Percentiles rank a stretch among this genome's conserved stretches.
Conservation (phyloP, 495 filamentous ascomycete species). For the Sordaria brevicollis region DNA sequence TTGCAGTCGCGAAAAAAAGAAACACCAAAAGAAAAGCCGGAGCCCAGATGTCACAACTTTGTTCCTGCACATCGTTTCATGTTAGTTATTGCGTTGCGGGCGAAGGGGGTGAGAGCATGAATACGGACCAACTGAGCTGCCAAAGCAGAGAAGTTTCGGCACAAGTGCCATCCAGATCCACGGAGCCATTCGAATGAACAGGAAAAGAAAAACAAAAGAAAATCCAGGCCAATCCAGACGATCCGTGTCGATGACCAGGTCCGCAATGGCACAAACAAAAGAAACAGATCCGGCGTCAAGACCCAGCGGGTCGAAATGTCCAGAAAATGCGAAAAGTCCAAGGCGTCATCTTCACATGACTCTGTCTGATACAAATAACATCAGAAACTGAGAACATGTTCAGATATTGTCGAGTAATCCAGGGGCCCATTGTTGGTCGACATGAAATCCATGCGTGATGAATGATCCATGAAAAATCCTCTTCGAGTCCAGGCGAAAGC, state of each 20-base stretch:
- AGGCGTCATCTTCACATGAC: background rate
- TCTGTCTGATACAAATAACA: background rate
- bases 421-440: background rate
- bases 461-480: background rate
- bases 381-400: background rate
- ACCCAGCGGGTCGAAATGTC: background rate
- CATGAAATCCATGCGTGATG: background rate
- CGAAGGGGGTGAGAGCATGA: background rate
- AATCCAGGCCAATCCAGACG: conserved; percentile 17
- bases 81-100: conserved; percentile 11
- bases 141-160: conserved; percentile 7
- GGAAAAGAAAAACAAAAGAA: conserved; percentile 16
- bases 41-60: conserved; percentile 38
- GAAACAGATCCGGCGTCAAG: background rate
- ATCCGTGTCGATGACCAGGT: background rate
- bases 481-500: background rate
- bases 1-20: conserved; percentile 10
- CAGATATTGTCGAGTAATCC: background rate
- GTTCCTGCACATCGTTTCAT: conserved; percentile 28
- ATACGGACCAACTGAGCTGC: conserved; percentile 8
- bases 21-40: conserved; percentile 25
- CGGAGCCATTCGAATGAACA: background rate
- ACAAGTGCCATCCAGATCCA: conserved; percentile 1
- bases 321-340: background rate
- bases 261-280: background rate